phyloP scores from a whole-genome alignment of 2,329 filamentous ascomycete genomes.

The Pseudogymnoascus sp. region DNA sequence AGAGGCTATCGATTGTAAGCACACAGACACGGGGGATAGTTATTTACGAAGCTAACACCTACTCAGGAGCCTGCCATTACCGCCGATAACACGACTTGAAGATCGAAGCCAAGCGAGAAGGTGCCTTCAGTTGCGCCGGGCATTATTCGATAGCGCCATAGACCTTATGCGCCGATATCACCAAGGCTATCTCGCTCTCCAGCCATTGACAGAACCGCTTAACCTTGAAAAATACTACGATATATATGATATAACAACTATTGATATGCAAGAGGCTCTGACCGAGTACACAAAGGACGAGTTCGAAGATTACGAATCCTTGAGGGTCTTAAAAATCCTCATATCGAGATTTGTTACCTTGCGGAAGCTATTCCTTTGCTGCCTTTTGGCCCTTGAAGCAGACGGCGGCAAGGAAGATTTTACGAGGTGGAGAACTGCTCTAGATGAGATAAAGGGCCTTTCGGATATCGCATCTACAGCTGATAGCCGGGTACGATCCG shows the following conservation, averaged over 20 bases:
- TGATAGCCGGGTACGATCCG: conserved; percentile 55
- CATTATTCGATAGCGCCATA: conserved; percentile 60
- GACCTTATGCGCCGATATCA: conserved; percentile 64
- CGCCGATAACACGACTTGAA: conserved; percentile 86
- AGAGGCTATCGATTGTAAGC: conserved; percentile 76
- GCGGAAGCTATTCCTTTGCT: conserved; percentile 79
- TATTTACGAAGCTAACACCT: conserved; percentile 16
- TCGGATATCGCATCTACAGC: conserved; percentile 52
- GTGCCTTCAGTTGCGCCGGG: conserved; percentile 70
- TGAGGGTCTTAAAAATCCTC: conserved; percentile 71
- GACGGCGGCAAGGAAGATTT: conserved; percentile 71
- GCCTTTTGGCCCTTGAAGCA: conserved; percentile 78
- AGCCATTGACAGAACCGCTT: conserved; percentile 65
- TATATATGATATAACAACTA: conserved; percentile 69
- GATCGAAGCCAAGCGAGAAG: conserved; percentile 69
- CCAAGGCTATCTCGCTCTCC: conserved; percentile 58
- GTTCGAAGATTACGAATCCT: conserved; percentile 67
- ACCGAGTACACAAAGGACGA: conserved; percentile 54
- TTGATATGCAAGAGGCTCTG: conserved; percentile 63
- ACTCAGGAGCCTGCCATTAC: conserved; percentile 71
- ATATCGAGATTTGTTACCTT: conserved; percentile 72
- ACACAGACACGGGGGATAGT: not conserved
- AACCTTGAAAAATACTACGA: conserved; percentile 91
- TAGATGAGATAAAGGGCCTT: conserved; percentile 63
- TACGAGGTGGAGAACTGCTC: conserved; percentile 66